phyloP scores from a whole-genome alignment of 331 rosid genomes.

The Rhamnella rubrinervis region DNA sequence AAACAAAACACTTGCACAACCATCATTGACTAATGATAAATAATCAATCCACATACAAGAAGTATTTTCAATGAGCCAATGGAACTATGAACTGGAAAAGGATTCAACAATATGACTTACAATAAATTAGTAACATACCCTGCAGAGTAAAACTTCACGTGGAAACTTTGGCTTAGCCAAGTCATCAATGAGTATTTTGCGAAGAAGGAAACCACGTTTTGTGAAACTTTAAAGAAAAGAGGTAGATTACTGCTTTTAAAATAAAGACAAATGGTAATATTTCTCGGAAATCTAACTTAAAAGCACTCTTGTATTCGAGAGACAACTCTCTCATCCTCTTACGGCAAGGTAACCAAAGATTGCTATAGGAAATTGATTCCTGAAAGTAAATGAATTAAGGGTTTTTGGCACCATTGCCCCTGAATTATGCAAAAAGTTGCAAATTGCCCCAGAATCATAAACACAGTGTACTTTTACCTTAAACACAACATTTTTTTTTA shows the following conservation, averaged over 20 bases:
- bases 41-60: too few relatives aligned
- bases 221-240: neutral
- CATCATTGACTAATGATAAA: constrained; percentile 10
- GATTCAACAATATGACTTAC: too few relatives aligned
- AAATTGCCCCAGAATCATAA: too few relatives aligned
- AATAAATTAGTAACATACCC: too few relatives aligned
- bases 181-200: constrained; percentile 16
- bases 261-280: neutral
- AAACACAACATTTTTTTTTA: too few relatives aligned
- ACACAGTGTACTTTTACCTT: too few relatives aligned
- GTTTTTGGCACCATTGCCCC: too few relatives aligned
- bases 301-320: neutral
- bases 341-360: neutral
- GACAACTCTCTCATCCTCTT: neutral
- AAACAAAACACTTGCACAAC: constrained; percentile 9
- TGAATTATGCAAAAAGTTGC: too few relatives aligned
- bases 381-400: neutral
- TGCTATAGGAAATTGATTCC: neutral
- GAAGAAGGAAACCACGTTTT: neutral
- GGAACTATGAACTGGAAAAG: too few relatives aligned
- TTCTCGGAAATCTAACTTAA: neutral
- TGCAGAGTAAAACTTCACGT: constrained; percentile 82
- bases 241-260: too few relatives aligned
- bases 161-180: constrained; percentile 77
- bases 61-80: too few relatives aligned